Percentiles rank a stretch among this genome's conserved stretches.
phyloP scores from a whole-genome alignment of 2,329 filamentous ascomycete species.

The Colletotrichum sp. region DNA sequence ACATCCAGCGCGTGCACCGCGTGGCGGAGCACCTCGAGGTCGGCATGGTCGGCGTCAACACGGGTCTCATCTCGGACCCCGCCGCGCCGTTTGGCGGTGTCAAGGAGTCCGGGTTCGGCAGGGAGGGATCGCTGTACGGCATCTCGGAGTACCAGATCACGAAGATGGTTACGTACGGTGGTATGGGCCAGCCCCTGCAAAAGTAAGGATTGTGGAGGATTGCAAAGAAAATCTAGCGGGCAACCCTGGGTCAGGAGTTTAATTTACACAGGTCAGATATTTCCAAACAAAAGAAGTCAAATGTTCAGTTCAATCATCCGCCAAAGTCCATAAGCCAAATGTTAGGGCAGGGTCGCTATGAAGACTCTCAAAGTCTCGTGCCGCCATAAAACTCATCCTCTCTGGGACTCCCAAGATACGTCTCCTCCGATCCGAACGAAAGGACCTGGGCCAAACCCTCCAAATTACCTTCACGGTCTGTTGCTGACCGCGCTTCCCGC shows the following conservation, averaged over 20 bases:
- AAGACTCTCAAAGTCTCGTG: background rate
- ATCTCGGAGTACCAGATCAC: constrained; percentile 78
- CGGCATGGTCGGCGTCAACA: constrained; percentile 88
- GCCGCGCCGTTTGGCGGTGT: constrained; percentile 77
- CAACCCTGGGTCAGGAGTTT: background rate
- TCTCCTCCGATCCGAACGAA: background rate
- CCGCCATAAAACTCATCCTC: background rate
- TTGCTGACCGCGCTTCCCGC: background rate
- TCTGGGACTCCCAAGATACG: background rate
- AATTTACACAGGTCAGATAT: background rate
- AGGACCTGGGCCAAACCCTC: background rate
- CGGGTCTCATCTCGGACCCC: constrained; percentile 67
- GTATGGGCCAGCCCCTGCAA: constrained; percentile 22
- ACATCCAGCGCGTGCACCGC: constrained; percentile 63
- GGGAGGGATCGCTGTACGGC: constrained; percentile 79
- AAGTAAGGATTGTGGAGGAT: background rate
- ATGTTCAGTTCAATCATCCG: background rate
- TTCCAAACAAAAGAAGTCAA: background rate
- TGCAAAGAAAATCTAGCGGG: background rate
- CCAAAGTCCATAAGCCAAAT: background rate
- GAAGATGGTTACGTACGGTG: constrained; percentile 58
- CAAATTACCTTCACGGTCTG: background rate
- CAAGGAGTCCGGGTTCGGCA: constrained; percentile 81
- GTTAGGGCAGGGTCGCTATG: background rate
- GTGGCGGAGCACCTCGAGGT: constrained; percentile 77